These are phyloP conservation scores for Suhomyces panamericanus DNA, from an alignment of 1,139 yeast genomes.

Conservation along the genomic window DNA sequence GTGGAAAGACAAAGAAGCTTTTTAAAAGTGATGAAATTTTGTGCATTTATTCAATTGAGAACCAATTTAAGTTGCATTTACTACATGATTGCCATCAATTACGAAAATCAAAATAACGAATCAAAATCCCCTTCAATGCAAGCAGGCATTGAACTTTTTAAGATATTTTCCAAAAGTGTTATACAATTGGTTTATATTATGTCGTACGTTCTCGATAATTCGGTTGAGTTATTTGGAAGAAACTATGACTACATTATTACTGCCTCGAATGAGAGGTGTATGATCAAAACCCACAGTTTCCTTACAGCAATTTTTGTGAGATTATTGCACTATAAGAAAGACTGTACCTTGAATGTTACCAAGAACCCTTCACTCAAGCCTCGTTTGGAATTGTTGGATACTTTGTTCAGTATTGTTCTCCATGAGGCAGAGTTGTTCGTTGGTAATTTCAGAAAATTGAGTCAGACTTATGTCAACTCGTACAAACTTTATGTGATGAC, in stretches of 20 bases:
- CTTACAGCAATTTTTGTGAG: conserved; percentile 44
- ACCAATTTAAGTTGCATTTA: conserved; percentile 47
- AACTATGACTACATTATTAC: conserved; percentile 44
- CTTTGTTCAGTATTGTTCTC: conserved; percentile 36
- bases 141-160: conserved; percentile 47
- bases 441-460: conserved; percentile 43
- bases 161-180: conserved; percentile 45
- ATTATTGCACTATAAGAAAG: conserved; percentile 42
- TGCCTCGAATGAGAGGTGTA: conserved; percentile 41
- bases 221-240: conserved; percentile 45
- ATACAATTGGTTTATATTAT: conserved; percentile 48
- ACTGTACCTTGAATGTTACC: conserved; percentile 26
- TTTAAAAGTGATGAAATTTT: conserved; percentile 38
- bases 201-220: conserved; percentile 47
- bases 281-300: conserved; percentile 47
- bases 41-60: conserved; percentile 39
- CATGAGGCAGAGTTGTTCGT: conserved; percentile 48
- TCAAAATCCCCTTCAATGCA: conserved; percentile 35
- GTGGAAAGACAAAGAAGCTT: conserved; percentile 13
- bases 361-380: conserved; percentile 24
- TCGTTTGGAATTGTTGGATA: conserved; percentile 38
- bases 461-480: conserved; percentile 42
- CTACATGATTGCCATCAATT: conserved; percentile 45
- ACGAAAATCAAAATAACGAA: conserved; percentile 36
- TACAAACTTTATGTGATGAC: conserved; percentile 46